Evolutionary conservation across 768 basidiomycete species (phyloP).

Genomic region (Psilocybe sp.): DNA sequence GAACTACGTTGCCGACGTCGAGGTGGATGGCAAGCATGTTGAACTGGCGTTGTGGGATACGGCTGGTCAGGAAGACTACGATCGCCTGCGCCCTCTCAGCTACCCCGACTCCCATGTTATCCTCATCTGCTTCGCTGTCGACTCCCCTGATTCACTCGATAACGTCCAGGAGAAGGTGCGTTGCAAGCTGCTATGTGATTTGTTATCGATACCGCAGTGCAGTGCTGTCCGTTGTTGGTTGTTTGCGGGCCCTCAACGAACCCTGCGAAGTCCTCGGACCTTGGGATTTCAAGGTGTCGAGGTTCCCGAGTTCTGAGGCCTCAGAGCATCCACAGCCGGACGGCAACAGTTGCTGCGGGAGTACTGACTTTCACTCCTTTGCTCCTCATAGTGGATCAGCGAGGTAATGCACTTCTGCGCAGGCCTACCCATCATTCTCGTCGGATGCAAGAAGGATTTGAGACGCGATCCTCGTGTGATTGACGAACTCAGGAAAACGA

Average conservation of each 20-base stretch:
- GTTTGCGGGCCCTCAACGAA: not conserved
- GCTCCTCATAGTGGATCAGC: conserved; percentile 80
- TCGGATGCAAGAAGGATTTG: conserved; percentile 99
- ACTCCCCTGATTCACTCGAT: conserved; percentile 96
- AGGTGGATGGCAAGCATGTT: conserved; percentile 97
- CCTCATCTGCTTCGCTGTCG: conserved; percentile 97
- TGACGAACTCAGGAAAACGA: conserved; percentile 91
- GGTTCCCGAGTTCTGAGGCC: too few species aligned
- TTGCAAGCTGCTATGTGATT: conserved; percentile 11
- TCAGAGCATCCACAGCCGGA: too few species aligned
- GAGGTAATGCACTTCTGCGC: conserved; percentile 98
- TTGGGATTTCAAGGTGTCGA: too few species aligned
- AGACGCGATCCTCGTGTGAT: conserved; percentile 90
- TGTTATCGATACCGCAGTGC: not conserved
- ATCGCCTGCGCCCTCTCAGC: conserved; percentile 93
- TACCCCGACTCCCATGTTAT: conserved; percentile 99
- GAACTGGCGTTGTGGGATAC: conserved; percentile 99
- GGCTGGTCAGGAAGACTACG: conserved; percentile 98
- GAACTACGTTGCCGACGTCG: conserved; percentile 99
- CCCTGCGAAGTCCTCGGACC: too few species aligned
- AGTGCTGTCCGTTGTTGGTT: not conserved
- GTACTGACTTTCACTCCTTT: conserved; percentile 6
- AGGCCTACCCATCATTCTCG: conserved; percentile 92
- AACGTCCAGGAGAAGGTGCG: conserved; percentile 99
- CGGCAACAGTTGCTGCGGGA: not conserved